Conservation (phyloP, 2,329 filamentous ascomycete species). For the Penicillium psychrosexuale region DNA sequence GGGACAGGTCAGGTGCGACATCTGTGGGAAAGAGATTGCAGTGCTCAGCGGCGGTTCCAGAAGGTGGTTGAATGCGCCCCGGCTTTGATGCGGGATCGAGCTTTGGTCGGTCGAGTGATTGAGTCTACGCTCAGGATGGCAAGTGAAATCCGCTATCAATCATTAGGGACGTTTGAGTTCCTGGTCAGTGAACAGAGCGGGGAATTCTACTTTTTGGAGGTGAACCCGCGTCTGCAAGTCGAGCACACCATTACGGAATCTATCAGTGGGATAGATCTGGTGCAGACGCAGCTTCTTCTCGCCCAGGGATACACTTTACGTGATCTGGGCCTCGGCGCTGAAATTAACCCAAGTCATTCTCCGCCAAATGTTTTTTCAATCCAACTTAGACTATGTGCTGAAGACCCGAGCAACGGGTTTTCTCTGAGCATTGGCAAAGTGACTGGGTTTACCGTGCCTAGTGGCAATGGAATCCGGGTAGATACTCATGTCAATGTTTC, state of each 20-base stretch:
- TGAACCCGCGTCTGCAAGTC: constrained; percentile 60
- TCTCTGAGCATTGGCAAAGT: constrained; percentile 61
- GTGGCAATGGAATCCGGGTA: constrained; percentile 56
- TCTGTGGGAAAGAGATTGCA: constrained; percentile 61
- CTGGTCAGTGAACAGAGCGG: constrained; percentile 50
- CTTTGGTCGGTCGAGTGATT: constrained; percentile 50
- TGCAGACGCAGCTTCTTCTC: constrained; percentile 54
- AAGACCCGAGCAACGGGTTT: constrained; percentile 54
- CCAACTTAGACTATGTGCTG: constrained; percentile 58
- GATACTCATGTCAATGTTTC: constrained; percentile 54
- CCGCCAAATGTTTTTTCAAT: constrained; percentile 48
- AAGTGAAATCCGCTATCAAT: constrained; percentile 52
- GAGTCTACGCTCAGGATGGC: constrained; percentile 49
- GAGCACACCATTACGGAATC: constrained; percentile 61
- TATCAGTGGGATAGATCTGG: constrained; percentile 54
- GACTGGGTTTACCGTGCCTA: constrained; percentile 52
- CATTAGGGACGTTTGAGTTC: constrained; percentile 64
- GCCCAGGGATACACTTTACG: constrained; percentile 50
- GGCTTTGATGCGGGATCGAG: constrained; percentile 48
- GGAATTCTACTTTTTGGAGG: constrained; percentile 59
- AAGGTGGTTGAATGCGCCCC: constrained; percentile 61
- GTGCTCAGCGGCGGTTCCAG: constrained; percentile 59
- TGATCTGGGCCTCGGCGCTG: constrained; percentile 33
- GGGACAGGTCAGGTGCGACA: constrained; percentile 52
- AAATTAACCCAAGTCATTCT: constrained; percentile 30